These are phyloP conservation scores for Fusarium pininemorale DNA, from an alignment of 2,329 filamentous ascomycete species.

Conservation along the genomic window DNA sequence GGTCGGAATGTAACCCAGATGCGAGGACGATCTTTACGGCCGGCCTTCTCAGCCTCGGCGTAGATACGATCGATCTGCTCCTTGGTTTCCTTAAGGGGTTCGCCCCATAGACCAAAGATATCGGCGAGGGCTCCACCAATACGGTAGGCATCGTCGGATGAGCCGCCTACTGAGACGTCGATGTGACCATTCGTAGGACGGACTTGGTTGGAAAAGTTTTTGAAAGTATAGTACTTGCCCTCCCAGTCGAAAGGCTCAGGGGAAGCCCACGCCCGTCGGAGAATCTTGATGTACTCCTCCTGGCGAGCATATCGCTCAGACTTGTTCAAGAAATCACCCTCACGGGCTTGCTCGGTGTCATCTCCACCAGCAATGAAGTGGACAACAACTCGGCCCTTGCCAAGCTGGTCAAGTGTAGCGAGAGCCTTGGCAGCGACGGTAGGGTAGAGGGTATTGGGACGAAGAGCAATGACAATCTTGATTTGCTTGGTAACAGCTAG, in stretches of 20 bases:
- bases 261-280: slow-evolving; percentile 66
- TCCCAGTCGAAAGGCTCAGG: slow-evolving; percentile 69
- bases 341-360: slow-evolving; percentile 66
- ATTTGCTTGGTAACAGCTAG: slow-evolving; percentile 65
- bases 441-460: slow-evolving; percentile 67
- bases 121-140: slow-evolving; percentile 67
- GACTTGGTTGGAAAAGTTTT: slow-evolving; percentile 64
- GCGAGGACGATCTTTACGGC: slow-evolving; percentile 62
- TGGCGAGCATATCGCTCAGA: slow-evolving; percentile 65
- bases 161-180: slow-evolving; percentile 67
- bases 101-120: slow-evolving; percentile 72
- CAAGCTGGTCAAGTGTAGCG: slow-evolving; percentile 68
- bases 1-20: slow-evolving; percentile 74
- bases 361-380: slow-evolving; percentile 71
- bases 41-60: slow-evolving; percentile 65
- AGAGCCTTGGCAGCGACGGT: slow-evolving; percentile 70
- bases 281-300: slow-evolving; percentile 70
- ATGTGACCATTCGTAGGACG: slow-evolving; percentile 63
- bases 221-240: slow-evolving; percentile 67
- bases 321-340: slow-evolving; percentile 68
- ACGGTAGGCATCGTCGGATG: slow-evolving; percentile 67
- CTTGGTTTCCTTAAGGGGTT: slow-evolving; percentile 70
- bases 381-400: slow-evolving; percentile 65
- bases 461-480: slow-evolving; percentile 68
- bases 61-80: slow-evolving; percentile 70